A percentile compares a stretch with the other conserved stretches of the same genome.
Evolutionary conservation across 1,284 basidiomycete genomes (phyloP).

Genomic region (Anthracocystis setariae): DNA sequence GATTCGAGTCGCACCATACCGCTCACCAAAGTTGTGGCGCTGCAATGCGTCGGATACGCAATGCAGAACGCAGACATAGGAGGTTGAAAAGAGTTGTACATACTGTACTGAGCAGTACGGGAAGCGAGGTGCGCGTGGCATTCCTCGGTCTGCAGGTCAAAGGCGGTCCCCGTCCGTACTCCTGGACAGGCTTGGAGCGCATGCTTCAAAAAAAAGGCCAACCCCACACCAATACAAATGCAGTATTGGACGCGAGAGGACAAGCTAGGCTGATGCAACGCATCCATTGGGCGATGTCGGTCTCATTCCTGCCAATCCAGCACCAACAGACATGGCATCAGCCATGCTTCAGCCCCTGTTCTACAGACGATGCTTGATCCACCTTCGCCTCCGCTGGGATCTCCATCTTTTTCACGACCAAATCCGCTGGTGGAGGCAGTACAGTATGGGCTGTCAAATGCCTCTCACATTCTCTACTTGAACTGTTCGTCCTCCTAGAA

Average conservation of each 20-base stretch:
- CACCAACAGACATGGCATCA: no score
- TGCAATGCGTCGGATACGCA: no score
- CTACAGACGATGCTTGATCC: no score
- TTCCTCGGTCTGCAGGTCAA: constrained; percentile 22
- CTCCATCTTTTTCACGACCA: background rate
- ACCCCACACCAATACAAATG: background rate
- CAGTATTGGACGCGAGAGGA: constrained; percentile 16
- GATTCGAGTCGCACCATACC: no score
- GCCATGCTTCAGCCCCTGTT: no score
- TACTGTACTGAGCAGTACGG: background rate
- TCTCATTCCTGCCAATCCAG: constrained; percentile 21
- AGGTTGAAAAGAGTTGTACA: no score
- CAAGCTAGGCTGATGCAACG: constrained; percentile 1
- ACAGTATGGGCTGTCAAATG: no score
- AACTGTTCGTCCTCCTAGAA: constrained; percentile 9
- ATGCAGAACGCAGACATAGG: no score
- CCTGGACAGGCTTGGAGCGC: constrained; percentile 1
- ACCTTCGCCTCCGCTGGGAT: background rate
- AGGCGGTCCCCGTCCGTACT: constrained; percentile 12
- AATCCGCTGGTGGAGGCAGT: no score
- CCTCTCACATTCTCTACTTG: constrained; percentile 14
- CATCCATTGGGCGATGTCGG: constrained; percentile 30
- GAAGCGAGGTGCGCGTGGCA: constrained; percentile 29
- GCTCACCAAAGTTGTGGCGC: no score
- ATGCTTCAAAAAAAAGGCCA: background rate